Percentiles rank a stretch among this genome's conserved stretches.
phyloP scores from a whole-genome alignment of 176 grass and related monocot genomes.

The Canna indica region DNA sequence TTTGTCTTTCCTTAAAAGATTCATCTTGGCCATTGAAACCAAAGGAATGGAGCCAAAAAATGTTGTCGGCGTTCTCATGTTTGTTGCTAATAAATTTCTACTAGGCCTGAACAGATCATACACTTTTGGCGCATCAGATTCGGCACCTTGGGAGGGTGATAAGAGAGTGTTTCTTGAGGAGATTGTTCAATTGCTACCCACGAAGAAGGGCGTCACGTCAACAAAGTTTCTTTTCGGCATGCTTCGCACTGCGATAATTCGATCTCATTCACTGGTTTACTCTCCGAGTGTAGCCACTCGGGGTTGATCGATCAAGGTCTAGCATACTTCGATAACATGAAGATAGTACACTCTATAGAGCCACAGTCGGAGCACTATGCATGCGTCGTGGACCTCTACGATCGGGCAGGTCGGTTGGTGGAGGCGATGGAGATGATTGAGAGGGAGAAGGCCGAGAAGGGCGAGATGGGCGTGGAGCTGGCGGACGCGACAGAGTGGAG shows the following conservation, averaged over 20 bases:
- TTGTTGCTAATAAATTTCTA: no score
- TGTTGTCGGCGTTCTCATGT: not conserved
- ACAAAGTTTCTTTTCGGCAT: no score
- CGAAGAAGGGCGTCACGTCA: no score
- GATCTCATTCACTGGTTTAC: constrained; percentile 15
- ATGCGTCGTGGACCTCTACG: constrained; percentile 13
- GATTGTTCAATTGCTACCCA: no score
- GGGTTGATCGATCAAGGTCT: constrained; percentile 21
- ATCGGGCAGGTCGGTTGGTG: constrained; percentile 8
- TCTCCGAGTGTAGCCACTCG: constrained; percentile 25
- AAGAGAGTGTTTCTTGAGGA: no score
- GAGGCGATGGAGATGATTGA: constrained; percentile 17
- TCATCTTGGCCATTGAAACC: not conserved
- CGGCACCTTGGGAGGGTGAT: no score
- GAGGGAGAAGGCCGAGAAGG: constrained; percentile 1
- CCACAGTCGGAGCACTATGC: constrained; percentile 12
- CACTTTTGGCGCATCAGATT: no score
- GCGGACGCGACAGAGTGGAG: not conserved
- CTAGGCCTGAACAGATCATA: no score
- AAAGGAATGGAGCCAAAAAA: not conserved
- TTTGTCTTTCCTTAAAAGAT: constrained; percentile 2
- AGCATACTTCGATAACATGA: constrained; percentile 20
- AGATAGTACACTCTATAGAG: not conserved
- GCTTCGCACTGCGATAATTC: no score
- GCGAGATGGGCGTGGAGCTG: constrained; percentile 17